Base-by-base conservation (phyloP, 2,329 filamentous ascomycete genomes). In the Diplodia intermedia region DNA sequence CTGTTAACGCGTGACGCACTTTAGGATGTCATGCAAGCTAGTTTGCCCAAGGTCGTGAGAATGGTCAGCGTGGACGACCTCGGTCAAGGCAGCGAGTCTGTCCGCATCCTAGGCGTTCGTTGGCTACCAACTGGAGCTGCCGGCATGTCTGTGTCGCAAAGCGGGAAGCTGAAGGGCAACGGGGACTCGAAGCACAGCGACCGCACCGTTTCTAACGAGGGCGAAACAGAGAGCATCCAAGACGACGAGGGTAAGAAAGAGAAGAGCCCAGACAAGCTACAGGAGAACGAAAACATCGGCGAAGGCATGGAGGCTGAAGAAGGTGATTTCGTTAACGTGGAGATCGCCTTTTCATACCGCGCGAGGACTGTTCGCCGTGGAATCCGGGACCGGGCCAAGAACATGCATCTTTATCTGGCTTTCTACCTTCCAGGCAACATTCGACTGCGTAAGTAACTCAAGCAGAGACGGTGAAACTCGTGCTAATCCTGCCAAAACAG, bases 41-140 rank as follows among this genome's bases (percentile, higher is more conserved):
- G 88, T 9, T 79, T 92, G 20, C 90, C 91, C 0, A 88, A 85
- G 68, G 77, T 90, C 43, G 84, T 92, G 38, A 86, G 90, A 57
- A 92, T 92, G 90, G 88, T 92, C 53, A 89, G 88, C 65, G 87
- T 92, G 8, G 90, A 92, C 60, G 90, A 93, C 70, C 86, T 93
- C 68, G 90, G 90, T 0, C 90, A 93, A 76, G 91, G 91, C 8
- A 91, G 87, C 69, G 90, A 92, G 73, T 83, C 89, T 0, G 73
- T 93, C 47, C 86, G 90, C 1, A 89, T 93, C 67, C 83, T 93
- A 1, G 90, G 91, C 3, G 80, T 93, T 47, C 83, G 89, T 62
- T 92, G 90, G 89, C 81, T 93, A 2, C 90, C 90, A 0, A 90
- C 88, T 1, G 90, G 89, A 29, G 90, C 90, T 14, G 90, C 90